A percentile compares a stretch with the other conserved stretches of the same genome.
Conservation (phyloP, 805 yeast genomes). For the Candida anglica region DNA sequence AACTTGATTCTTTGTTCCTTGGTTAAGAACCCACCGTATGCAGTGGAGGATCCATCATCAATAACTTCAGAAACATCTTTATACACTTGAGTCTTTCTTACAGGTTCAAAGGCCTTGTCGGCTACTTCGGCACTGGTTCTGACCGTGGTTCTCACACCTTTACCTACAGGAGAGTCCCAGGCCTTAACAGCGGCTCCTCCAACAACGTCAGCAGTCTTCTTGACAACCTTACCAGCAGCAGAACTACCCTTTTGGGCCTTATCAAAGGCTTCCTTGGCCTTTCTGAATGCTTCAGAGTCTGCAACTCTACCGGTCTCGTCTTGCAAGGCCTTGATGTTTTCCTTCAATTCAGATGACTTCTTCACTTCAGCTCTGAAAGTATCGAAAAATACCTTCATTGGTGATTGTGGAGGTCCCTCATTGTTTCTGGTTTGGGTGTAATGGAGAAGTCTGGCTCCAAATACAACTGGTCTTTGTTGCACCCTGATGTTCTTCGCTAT, state of each 20-base stretch:
- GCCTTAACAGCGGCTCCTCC: constrained; percentile 88
- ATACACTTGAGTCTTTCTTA: constrained; percentile 83
- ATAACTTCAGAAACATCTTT: constrained; percentile 85
- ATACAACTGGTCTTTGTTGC: not conserved
- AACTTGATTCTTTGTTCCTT: constrained; percentile 76
- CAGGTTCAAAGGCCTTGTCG: constrained; percentile 91
- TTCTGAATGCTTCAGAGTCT: constrained; percentile 89
- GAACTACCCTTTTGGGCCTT: constrained; percentile 71
- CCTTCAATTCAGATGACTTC: constrained; percentile 84
- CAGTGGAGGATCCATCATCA: constrained; percentile 83
- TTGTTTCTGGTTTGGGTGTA: not conserved
- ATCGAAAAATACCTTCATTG: constrained; percentile 88
- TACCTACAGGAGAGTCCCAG: constrained; percentile 94
- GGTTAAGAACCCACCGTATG: constrained; percentile 89
- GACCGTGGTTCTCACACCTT: constrained; percentile 84
- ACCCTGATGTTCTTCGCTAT: constrained; percentile 1
- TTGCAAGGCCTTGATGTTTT: constrained; percentile 88
- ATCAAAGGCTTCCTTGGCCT: constrained; percentile 89
- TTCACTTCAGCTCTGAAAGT: constrained; percentile 90
- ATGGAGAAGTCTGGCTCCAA: constrained; percentile 1
- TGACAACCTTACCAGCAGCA: constrained; percentile 68
- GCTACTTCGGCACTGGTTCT: constrained; percentile 75
- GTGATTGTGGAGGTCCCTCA: constrained; percentile 51
- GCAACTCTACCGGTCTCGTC: constrained; percentile 94
- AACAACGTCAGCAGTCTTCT: constrained; percentile 89